Conservation (phyloP, 169 alveolate genomes). For the Pseudocohnilembus persalinus region DNA sequence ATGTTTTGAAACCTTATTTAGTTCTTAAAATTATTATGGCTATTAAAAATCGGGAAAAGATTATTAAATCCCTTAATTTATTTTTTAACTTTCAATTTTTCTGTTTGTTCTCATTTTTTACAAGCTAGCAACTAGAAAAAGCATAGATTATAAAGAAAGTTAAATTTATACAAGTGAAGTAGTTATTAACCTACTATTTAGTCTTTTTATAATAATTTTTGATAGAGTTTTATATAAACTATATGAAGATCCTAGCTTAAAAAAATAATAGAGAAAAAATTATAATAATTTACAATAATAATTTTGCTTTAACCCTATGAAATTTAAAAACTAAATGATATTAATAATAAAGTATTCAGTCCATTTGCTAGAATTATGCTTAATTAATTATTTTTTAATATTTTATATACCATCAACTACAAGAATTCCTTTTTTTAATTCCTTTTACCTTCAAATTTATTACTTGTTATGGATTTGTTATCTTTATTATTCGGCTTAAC, state of each 20-base stretch:
- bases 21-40: no score
- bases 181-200: constrained; percentile 32
- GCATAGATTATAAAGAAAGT: constrained; percentile 2
- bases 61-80: constrained; percentile 42
- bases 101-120: constrained; percentile 50
- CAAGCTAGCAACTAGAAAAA: background rate
- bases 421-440: constrained; percentile 42
- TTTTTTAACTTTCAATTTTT: constrained; percentile 37
- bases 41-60: constrained; percentile 65
- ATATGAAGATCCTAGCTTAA: constrained; percentile 23
- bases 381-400: constrained; percentile 45
- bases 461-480: constrained; percentile 64
- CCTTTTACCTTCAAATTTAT: constrained; percentile 39
- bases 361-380: constrained; percentile 28
- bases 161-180: constrained; percentile 47
- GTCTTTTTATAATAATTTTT: constrained; percentile 35
- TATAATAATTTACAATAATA: no score
- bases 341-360: constrained; percentile 33
- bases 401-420: constrained; percentile 39
- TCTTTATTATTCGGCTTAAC: constrained; percentile 60
- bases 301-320: constrained; percentile 3
- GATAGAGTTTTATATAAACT: constrained; percentile 58
- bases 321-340: constrained; percentile 15
- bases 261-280: no score
- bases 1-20: no score